Evolutionary conservation across 768 basidiomycete genomes (phyloP).

Genomic region (Pleurotus salmoneostramineus): DNA sequence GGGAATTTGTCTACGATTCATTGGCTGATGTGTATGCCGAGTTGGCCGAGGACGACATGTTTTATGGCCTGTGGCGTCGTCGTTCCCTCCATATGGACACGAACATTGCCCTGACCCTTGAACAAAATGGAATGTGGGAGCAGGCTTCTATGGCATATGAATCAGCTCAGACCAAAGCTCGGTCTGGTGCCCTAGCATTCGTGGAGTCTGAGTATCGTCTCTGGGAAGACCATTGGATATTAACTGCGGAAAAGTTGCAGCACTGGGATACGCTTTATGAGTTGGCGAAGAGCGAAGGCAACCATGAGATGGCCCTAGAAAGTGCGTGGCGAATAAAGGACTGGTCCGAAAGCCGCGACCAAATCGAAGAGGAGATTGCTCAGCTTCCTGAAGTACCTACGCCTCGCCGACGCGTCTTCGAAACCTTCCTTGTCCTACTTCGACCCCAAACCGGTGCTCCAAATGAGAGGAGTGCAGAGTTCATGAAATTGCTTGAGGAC

Average conservation of each 20-base stretch:
- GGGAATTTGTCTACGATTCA: constrained; percentile 85
- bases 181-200: constrained; percentile 80
- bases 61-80: constrained; percentile 93
- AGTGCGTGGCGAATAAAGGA: constrained; percentile 93
- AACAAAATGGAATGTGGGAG: constrained; percentile 98
- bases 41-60: constrained; percentile 93
- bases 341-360: constrained; percentile 80
- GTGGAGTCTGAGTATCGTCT: constrained; percentile 94
- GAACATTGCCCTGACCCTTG: constrained; percentile 81
- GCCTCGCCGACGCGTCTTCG: constrained; percentile 95
- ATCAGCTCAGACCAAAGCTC: constrained; percentile 79
- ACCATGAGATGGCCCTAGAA: constrained; percentile 90
- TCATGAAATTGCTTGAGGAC: constrained; percentile 86
- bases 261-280: constrained; percentile 97
- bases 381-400: constrained; percentile 84
- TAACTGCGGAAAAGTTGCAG: constrained; percentile 92
- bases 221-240: constrained; percentile 99
- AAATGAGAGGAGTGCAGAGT: constrained; percentile 83
- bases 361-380: constrained; percentile 76
- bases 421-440: constrained; percentile 87
- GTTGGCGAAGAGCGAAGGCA: constrained; percentile 82
- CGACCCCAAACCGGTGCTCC: constrained; percentile 63
- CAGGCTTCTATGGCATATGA: constrained; percentile 89
- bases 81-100: constrained; percentile 89
- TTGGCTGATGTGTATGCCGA: constrained; percentile 95